A percentile compares a stretch with the other conserved stretches of the same genome.
Evolutionary conservation across 1,284 basidiomycete genomes (phyloP).

Genomic region (Agaricales sp.): DNA sequence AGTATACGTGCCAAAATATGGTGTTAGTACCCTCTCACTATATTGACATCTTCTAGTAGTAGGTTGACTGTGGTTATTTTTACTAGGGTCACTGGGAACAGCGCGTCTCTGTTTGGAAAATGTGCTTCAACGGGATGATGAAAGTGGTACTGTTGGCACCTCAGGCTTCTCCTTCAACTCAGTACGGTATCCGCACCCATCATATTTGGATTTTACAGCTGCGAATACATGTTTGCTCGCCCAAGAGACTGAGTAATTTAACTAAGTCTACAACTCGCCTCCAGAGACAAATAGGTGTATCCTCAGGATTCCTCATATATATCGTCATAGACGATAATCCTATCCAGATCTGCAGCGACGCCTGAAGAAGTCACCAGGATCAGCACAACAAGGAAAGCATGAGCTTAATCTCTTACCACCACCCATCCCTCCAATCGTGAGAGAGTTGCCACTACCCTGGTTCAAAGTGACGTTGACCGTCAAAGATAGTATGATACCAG

Average conservation of each 20-base stretch:
- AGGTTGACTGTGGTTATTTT: too few species aligned
- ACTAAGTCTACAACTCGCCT: too few species aligned
- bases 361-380: neutral
- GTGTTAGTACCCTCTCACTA: neutral
- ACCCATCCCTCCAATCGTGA: neutral
- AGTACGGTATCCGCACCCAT: too few species aligned
- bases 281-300: too few species aligned
- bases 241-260: too few species aligned
- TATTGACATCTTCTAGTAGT: too few species aligned
- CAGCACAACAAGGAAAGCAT: neutral
- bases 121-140: neutral
- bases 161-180: too few species aligned
- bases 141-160: neutral
- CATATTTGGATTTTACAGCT: too few species aligned
- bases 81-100: neutral
- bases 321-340: slow-evolving; percentile 1
- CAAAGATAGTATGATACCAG: slow-evolving; percentile 14
- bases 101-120: neutral
- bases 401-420: neutral
- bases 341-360: slow-evolving; percentile 2
- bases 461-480: neutral
- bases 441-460: neutral
- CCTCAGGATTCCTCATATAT: neutral
- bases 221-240: too few species aligned
- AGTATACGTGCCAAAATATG: slow-evolving; percentile 35